These are phyloP conservation scores for sorghum (Sorghum bicolor) DNA, from an alignment of 176 grass and related monocot species.

Conservation along the genomic window DNA sequence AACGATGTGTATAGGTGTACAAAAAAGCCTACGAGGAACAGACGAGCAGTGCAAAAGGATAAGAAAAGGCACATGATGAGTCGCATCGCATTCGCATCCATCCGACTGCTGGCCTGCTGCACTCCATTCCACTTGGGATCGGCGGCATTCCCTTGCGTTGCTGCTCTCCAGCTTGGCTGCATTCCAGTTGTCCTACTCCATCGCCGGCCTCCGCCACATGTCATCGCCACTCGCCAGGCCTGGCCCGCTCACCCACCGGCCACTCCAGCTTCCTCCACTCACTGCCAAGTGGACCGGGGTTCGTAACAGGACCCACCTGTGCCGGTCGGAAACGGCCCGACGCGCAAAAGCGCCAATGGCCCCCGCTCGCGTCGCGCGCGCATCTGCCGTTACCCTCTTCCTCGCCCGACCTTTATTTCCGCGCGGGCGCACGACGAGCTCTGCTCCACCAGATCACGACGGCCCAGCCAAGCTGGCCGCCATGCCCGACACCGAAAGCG, in stretches of 20 bases:
- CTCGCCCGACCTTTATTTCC: slow-evolving; percentile 21
- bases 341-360: not conserved
- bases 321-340: not conserved
- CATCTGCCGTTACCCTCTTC: not conserved
- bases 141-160: not conserved
- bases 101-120: not conserved
- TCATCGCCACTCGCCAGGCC: not conserved
- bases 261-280: not conserved
- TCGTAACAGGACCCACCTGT: not conserved
- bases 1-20: not conserved
- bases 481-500: slow-evolving; percentile 27
- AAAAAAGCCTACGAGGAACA: not conserved
- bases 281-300: not conserved
- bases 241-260: slow-evolving; percentile 18
- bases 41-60: not conserved
- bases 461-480: not conserved
- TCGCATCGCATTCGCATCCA: not conserved
- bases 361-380: not conserved
- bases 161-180: slow-evolving; percentile 28
- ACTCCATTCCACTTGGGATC: slow-evolving; percentile 25
- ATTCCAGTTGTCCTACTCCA: not conserved
- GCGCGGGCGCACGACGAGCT: not conserved
- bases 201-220: slow-evolving; percentile 12
- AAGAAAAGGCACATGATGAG: not conserved
- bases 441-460: not conserved